Conservation (phyloP, 2,329 filamentous ascomycete species). For the Alternaria triticina region DNA sequence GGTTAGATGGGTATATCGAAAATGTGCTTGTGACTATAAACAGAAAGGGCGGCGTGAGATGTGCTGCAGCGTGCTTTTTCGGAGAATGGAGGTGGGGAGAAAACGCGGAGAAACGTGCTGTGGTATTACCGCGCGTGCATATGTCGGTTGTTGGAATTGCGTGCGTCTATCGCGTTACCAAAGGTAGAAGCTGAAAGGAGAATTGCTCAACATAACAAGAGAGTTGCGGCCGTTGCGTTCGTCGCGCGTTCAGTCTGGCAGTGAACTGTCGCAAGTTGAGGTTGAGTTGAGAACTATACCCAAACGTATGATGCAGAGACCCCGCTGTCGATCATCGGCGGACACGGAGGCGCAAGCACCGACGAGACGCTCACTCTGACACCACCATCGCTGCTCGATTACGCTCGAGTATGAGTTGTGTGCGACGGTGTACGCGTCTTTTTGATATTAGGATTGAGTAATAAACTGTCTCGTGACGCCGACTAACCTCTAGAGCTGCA, state of each 20-base stretch:
- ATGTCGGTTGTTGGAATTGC: constrained; percentile 1
- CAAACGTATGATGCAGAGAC: background rate
- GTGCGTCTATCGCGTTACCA: background rate
- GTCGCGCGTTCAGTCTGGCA: background rate
- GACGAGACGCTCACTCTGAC: constrained; percentile 6
- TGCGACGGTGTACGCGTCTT: background rate
- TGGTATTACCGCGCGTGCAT: constrained; percentile 4
- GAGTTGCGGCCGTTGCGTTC: background rate
- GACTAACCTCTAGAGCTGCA: background rate
- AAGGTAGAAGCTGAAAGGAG: background rate
- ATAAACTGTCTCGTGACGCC: background rate
- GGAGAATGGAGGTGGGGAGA: constrained; percentile 28
- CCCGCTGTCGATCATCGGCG: constrained; percentile 11
- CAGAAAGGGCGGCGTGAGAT: constrained; percentile 1
- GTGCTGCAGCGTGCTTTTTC: constrained; percentile 10
- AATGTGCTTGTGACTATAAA: background rate
- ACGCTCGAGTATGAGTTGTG: background rate
- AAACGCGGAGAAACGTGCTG: constrained; percentile 18
- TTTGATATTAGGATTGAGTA: background rate
- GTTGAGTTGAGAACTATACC: background rate
- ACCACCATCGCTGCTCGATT: background rate
- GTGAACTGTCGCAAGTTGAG: background rate
- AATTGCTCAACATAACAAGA: accelerated
- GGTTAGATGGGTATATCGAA: background rate
- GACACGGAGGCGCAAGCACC: background rate